Base-by-base conservation (phyloP, 306 rosid species). In the Medicago lupulina region DNA sequence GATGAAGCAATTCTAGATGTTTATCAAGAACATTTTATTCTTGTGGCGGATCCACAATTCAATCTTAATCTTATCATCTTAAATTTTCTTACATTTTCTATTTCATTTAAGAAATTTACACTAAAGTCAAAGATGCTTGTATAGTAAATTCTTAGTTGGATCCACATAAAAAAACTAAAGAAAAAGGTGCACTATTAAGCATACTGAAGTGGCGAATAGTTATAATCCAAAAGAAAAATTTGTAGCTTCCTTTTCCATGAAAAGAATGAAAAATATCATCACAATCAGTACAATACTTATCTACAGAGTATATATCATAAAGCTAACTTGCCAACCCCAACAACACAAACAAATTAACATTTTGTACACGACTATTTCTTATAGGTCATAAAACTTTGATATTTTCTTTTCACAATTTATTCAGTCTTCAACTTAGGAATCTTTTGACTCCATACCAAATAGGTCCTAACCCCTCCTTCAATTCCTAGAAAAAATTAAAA, bases 241-340 rank as follows among this genome's bases (percentile, higher is more conserved):
- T 10, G 10, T 2, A 71, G 23, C 25, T 62, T 36, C 0, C 72
- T 67, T 70, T 64, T 75, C 10, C 9, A 0, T 5, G 50, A 19
- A 74, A 57, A 74, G 51, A 81, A 81, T 64, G 54, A 70, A 57
- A 75, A 72, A 41, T 67, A 79, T 75, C 25, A 79, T 46, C 49
- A 68, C 31, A 73, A 61, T 49, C 60, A 53, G 15, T 75, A 73
- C 81, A 85, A 65, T 21, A 80, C 79, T 59, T 79, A 85, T 82
- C 83, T 74, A 75, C 86, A 75, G 38, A 84, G 80, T 51, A 75
- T 51, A 71, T 50, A 66, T 51, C 19, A 14, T 49, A 67, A 77
- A 78, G 76, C 80, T 61, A 71, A 61, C 41, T 79, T 60, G 67
- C 86, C 85, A 78, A 72, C 58, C 84, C 64, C 77, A 79, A 44